Evolutionary conservation across 1,284 basidiomycete species (phyloP).

Genomic region (Ustilago curta): DNA sequence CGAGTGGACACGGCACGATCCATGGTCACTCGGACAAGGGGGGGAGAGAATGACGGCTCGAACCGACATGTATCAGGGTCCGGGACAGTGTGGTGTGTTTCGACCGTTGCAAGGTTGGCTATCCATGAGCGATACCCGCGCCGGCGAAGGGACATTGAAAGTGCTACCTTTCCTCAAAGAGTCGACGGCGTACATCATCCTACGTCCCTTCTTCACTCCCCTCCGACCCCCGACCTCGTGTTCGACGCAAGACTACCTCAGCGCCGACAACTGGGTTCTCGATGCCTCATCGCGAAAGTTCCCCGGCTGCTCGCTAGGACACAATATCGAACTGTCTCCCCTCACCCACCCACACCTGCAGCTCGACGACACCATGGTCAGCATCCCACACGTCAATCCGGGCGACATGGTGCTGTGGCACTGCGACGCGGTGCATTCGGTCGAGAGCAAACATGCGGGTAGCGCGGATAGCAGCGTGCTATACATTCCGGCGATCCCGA

Average conservation of each 20-base stretch:
- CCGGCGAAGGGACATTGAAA: constrained; percentile 79
- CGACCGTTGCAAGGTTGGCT: constrained; percentile 83
- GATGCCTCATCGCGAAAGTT: constrained; percentile 76
- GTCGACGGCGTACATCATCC: constrained; percentile 80
- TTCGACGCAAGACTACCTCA: constrained; percentile 19
- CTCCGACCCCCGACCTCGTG: constrained; percentile 13
- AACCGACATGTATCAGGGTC: constrained; percentile 58
- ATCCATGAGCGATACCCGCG: constrained; percentile 74
- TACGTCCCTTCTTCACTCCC: constrained; percentile 80
- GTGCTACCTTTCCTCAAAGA: constrained; percentile 82
- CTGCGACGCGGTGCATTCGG: constrained; percentile 80
- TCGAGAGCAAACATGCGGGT: constrained; percentile 77
- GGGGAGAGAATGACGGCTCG: constrained; percentile 49
- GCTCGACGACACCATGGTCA: constrained; percentile 76
- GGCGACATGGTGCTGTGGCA: constrained; percentile 88
- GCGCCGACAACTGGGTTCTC: constrained; percentile 68
- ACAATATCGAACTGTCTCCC: constrained; percentile 77
- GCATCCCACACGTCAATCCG: constrained; percentile 76
- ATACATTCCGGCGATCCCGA: constrained; percentile 82
- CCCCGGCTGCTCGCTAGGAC: constrained; percentile 74
- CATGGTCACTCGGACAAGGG: constrained; percentile 62
- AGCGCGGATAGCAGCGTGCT: constrained; percentile 78
- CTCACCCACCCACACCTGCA: constrained; percentile 79
- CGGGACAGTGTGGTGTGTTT: constrained; percentile 78
- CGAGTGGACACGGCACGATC: constrained; percentile 72